Conservation (phyloP, 495 filamentous ascomycete species). For the Podospora pseudocomata region DNA sequence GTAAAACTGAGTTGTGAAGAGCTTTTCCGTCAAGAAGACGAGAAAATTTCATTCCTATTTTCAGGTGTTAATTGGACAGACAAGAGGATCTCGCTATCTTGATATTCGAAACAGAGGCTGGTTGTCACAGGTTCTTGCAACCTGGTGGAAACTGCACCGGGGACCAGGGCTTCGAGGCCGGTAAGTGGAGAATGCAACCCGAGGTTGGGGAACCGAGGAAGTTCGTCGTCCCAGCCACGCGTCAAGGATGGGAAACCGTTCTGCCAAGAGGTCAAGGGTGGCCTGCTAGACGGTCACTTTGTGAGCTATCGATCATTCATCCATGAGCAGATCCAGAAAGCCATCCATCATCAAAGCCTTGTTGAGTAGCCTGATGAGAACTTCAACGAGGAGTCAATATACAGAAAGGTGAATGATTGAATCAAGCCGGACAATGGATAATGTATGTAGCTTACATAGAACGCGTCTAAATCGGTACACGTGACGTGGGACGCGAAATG, state of each 20-base stretch:
- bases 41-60: background rate
- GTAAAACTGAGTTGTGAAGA: background rate
- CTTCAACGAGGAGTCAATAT: background rate
- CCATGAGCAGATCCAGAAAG: background rate
- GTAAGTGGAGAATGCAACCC: conserved; percentile 15
- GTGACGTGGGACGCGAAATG: conserved; percentile 24
- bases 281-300: background rate
- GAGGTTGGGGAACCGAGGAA: conserved; percentile 14
- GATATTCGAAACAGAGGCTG: background rate
- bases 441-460: background rate
- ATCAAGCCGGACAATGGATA: background rate
- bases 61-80: background rate
- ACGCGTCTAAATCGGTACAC: background rate
- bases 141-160: background rate
- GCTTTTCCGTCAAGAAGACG: background rate
- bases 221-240: conserved; percentile 15
- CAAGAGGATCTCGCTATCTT: background rate
- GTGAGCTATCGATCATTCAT: background rate
- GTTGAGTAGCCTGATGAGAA: background rate
- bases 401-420: background rate
- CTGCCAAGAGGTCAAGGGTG: conserved; percentile 7
- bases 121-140: background rate
- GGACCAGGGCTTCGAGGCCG: background rate
- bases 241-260: conserved; percentile 5
- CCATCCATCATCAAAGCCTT: background rate